Evolutionary conservation across 2,329 filamentous ascomycete species (phyloP), one percentile per base, ranked within the genome.

Genomic region (Trichophyton simii): DNA sequence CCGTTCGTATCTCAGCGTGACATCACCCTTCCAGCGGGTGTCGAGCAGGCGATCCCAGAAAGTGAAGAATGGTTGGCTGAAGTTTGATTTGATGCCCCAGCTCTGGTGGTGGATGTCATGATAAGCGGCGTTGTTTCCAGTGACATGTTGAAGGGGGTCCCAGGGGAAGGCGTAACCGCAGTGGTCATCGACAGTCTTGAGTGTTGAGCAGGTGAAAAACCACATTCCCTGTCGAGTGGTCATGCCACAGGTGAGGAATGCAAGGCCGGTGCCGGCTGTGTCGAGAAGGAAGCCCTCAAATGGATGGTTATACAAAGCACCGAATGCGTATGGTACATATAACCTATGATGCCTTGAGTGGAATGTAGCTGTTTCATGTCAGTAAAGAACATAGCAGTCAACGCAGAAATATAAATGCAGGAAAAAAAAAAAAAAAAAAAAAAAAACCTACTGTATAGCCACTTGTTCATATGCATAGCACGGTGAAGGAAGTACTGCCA

Each of bases 401-500:
- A 28, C 1, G 5, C 28, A 28, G 28, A 28, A 5, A 28, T 28
- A 28, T 28, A 28, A 28, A 28, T 28, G 28, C 28, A n/a, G 8
- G 8, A n/a, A 18, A 42, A 15, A 13, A 64, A 64, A 18, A 9
- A 41, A 18, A 3, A 8, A 54, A n/a, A 22, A 36, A 28, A 22
- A 22, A 13, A 36, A 28, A 28, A 25, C 88, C 75, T 80, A 94
- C 89, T 87, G 80, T 97, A 97, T 68, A 99, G 82, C 88, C 89
- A 97, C 75, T 89, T 91, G 78, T 97, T 96, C 79, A 94, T 81
- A 76, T 99, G 94, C 94, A 99, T 99, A 62, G 87, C 83, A 44
- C 94, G 89, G 76, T 99, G 94, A 69, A 92, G 82, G 76, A 96
- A 96, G 77, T 99, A 99, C 73, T 99, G 92, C 94, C 94, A 99